phyloP scores from a whole-genome alignment of 441 rosid species.

The Euphorbia corollata region DNA sequence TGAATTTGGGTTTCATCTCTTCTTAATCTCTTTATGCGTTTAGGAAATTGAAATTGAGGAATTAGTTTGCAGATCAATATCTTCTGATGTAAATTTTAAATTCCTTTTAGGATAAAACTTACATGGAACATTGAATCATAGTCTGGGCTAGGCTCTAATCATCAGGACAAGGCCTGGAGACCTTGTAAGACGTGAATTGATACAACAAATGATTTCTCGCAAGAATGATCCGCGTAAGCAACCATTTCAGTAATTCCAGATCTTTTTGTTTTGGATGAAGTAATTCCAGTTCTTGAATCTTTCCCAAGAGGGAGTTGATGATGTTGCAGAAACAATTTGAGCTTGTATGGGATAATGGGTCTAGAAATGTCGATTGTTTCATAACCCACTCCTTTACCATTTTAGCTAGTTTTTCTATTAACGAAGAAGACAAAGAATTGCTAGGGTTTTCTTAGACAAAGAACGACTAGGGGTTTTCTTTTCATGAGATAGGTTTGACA shows the following conservation, averaged over 20 bases:
- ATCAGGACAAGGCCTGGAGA: conserved; percentile 67
- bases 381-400: conserved; percentile 86
- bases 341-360: conserved; percentile 76
- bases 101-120: too few relatives aligned
- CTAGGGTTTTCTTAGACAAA: too few relatives aligned
- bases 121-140: too few relatives aligned
- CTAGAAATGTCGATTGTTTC: conserved; percentile 69
- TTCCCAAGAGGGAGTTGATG: conserved; percentile 90
- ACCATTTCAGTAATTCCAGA: conserved; percentile 96
- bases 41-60: too few relatives aligned
- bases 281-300: conserved; percentile 83
- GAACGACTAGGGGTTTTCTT: too few relatives aligned
- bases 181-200: conserved; percentile 74
- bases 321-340: conserved; percentile 63
- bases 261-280: too few relatives aligned
- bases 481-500: too few relatives aligned
- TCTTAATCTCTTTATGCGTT: too few relatives aligned
- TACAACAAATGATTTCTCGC: conserved; percentile 79
- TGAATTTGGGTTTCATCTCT: too few relatives aligned
- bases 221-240: conserved; percentile 79
- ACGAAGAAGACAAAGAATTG: too few relatives aligned
- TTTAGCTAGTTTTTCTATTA: conserved; percentile 67
- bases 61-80: too few relatives aligned
- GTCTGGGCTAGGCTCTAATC: conserved; percentile 93
- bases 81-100: too few relatives aligned